Evolutionary conservation across 1,139 yeast genomes (phyloP), one percentile per base, ranked within the genome.

Genomic region (Entelexis paramagnoliae): DNA sequence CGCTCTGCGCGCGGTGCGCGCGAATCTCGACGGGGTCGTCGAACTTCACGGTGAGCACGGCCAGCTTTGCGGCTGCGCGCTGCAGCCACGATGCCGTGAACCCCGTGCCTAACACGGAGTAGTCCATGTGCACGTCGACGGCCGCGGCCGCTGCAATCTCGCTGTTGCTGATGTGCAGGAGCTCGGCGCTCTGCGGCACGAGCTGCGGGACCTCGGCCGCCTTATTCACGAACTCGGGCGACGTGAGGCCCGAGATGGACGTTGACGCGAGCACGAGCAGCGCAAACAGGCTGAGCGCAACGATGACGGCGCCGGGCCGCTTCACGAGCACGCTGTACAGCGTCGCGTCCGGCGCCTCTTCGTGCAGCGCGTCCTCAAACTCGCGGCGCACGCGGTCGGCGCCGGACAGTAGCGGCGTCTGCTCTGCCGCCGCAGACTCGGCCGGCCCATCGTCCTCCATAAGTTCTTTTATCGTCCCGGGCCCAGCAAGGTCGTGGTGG

Each of bases 281-380:
- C 9, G 54, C 54, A 40, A 59, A 53, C 36, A 55, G 47, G 10
- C 51, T 26, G n/a, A 59, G 46, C 13, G 58, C 57, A 3, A 55
- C 16, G 3, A 56, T 45, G 13, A 51, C 55, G 9, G 58, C 39
- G 8, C 35, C 46, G 5, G 62, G 62, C 9, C 59, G 57, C 36
- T 54, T 51, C 28, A 34, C 17, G 1, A 59, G 20, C 14, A 57
- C 48, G 14, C 53, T 41, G n/a, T 19, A 50, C 11, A 56, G 20
- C 16, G 51, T 41, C n/a, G 52, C 48, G 22, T 41, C 51, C 3
- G 54, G 52, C 16, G 32, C 58, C 35, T 59, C 58, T 26, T 53
- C 55, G 22, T 38, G 51, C 14, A 59, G 40, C 14, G 51, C 55
- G n/a, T 53, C 53, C 11, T 56, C 55, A 34, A 59, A 58, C 17